Evolutionary conservation across 2,329 filamentous ascomycete species (phyloP).

Genomic region (Cladosporium sp.): DNA sequence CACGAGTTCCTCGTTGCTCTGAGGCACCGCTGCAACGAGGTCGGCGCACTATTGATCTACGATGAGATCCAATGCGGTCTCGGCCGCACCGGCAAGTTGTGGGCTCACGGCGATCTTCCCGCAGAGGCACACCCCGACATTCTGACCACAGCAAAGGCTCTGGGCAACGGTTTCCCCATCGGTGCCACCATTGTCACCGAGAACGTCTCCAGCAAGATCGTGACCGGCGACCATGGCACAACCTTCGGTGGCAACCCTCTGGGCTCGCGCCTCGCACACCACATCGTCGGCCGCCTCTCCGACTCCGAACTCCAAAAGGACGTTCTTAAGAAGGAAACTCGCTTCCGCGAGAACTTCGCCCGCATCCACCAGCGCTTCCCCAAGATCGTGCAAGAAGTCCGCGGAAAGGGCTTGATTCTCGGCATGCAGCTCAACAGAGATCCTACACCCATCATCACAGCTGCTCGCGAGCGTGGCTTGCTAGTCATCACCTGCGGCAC

Average conservation of each 20-base stretch:
- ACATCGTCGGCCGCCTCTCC: conserved; percentile 75
- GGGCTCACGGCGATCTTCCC: conserved; percentile 77
- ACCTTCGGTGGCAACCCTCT: conserved; percentile 93
- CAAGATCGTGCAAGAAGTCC: conserved; percentile 68
- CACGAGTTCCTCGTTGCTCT: conserved; percentile 80
- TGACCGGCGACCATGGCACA: conserved; percentile 82
- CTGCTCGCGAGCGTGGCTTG: conserved; percentile 80
- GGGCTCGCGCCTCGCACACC: conserved; percentile 76
- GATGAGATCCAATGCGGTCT: conserved; percentile 98
- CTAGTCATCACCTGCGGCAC: conserved; percentile 89
- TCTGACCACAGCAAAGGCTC: conserved; percentile 88
- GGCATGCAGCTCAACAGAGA: conserved; percentile 78
- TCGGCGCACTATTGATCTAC: conserved; percentile 85
- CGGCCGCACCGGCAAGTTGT: conserved; percentile 78
- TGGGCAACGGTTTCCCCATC: conserved; percentile 95
- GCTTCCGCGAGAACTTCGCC: conserved; percentile 57
- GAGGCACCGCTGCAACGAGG: conserved; percentile 77
- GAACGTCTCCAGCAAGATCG: conserved; percentile 64
- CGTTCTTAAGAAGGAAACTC: conserved; percentile 63
- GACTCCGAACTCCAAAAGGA: conserved; percentile 64
- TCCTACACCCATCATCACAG: conserved; percentile 70
- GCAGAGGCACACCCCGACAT: conserved; percentile 86
- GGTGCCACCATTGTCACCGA: conserved; percentile 71
- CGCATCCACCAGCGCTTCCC: conserved; percentile 60
- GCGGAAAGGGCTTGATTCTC: conserved; percentile 80